Evolutionary conservation across 805 yeast species (phyloP).

Genomic region (Osmozyma mogii): DNA sequence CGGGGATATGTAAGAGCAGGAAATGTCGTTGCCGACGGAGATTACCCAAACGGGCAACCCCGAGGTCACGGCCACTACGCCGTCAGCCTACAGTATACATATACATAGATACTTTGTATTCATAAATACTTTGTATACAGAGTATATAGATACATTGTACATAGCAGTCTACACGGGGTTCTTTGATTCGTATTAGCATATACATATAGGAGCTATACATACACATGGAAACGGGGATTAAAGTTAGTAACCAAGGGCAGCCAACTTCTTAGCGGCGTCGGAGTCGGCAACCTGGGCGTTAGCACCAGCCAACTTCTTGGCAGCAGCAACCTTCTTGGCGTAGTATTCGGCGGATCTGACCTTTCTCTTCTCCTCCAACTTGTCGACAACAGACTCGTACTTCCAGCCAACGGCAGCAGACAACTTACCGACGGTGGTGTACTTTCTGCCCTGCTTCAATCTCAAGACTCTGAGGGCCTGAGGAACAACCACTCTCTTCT

Average conservation of each 20-base stretch:
- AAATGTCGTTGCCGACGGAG: no score
- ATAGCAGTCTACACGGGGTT: not conserved
- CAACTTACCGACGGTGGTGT: constrained; percentile 96
- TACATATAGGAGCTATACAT: constrained; percentile 10
- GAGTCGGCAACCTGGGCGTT: constrained; percentile 80
- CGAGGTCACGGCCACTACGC: no score
- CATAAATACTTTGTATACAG: not conserved
- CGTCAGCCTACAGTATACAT: not conserved
- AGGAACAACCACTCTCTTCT: constrained; percentile 99
- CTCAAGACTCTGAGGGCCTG: constrained; percentile 98
- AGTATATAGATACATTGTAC: not conserved
- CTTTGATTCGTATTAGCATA: constrained; percentile 8
- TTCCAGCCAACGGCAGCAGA: constrained; percentile 98
- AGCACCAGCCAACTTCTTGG: constrained; percentile 87
- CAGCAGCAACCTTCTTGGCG: constrained; percentile 95
- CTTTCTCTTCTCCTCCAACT: constrained; percentile 99
- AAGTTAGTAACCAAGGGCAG: constrained; percentile 91
- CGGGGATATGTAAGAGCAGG: no score
- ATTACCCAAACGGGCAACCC: no score
- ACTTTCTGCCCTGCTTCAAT: constrained; percentile 99
- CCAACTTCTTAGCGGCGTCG: constrained; percentile 87
- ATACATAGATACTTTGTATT: not conserved
- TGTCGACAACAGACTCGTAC: constrained; percentile 95
- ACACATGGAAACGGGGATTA: constrained; percentile 5
- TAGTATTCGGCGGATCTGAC: constrained; percentile 98